These are phyloP conservation scores for Alternaria solani DNA, from an alignment of 2,329 filamentous ascomycete genomes.

Conservation along the genomic window DNA sequence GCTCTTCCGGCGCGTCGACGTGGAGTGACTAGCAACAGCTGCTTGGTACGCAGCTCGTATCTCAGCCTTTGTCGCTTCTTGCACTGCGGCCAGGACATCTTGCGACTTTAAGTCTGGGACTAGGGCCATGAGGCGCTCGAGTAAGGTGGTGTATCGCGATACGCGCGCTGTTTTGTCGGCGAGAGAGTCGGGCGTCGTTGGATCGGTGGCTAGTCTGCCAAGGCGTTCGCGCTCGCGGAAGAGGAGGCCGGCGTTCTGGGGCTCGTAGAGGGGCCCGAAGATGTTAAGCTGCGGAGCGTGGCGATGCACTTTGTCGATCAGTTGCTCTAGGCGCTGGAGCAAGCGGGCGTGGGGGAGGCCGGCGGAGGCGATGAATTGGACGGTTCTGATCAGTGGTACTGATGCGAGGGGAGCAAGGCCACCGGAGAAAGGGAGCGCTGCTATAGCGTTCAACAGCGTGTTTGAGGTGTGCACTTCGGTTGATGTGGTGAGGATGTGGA, in stretches of 20 bases:
- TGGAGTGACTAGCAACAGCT: slow-evolving; percentile 22
- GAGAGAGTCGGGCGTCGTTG: slow-evolving; percentile 23
- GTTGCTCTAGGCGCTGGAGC: slow-evolving; percentile 45
- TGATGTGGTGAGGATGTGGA: slow-evolving; percentile 30
- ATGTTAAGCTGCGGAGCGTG: slow-evolving; percentile 35
- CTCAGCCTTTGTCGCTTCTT: slow-evolving; percentile 32
- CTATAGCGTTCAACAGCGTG: slow-evolving; percentile 37
- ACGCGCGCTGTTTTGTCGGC: slow-evolving; percentile 40
- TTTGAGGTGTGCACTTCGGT: slow-evolving; percentile 22
- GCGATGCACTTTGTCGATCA: slow-evolving; percentile 46
- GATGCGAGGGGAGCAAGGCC: slow-evolving; percentile 40
- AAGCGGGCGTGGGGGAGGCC: slow-evolving; percentile 39
- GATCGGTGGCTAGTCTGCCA: slow-evolving; percentile 30
- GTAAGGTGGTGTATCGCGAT: slow-evolving; percentile 37
- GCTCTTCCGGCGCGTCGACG: background rate
- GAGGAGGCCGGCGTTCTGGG: slow-evolving; percentile 30
- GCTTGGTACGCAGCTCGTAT: slow-evolving; percentile 33
- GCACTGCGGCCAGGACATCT: slow-evolving; percentile 29
- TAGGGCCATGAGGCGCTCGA: slow-evolving; percentile 42
- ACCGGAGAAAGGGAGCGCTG: slow-evolving; percentile 37
- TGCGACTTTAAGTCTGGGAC: slow-evolving; percentile 32
- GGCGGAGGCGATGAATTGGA: slow-evolving; percentile 39
- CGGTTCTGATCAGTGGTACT: slow-evolving; percentile 30
- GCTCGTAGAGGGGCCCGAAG: slow-evolving; percentile 41
- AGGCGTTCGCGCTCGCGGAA: slow-evolving; percentile 43